Base-by-base conservation (phyloP, 2,329 filamentous ascomycete genomes). In the Aspergillus ustus region DNA sequence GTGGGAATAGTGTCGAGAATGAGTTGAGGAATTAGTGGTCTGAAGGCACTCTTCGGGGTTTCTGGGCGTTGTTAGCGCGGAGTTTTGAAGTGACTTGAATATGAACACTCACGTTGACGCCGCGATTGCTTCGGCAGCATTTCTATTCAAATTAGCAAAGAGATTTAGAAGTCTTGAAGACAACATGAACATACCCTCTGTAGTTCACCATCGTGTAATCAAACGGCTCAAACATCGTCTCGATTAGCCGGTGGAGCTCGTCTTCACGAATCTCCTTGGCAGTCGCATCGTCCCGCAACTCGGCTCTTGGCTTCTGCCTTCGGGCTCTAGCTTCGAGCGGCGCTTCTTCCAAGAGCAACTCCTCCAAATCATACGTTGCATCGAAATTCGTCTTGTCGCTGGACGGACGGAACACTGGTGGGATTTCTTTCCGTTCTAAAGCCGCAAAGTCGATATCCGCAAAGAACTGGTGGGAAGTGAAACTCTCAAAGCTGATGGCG, bases 361-460 rank as follows among this genome's bases (percentile, higher is more conserved):
- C 95, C 74, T 99, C 95, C 54, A 99, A 81, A 76, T 99, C 95
- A 74, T 99, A 98, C 0, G 95, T 99, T 4, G 95, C 95, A 77
- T 99, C 95, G 68, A 99, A 99, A 75, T 99, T 99, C 3, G 95
- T 98, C 84, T 99, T 99, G 52, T 98, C 95, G 59, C 92, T 93
- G 0, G 94, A 97, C 0, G 95, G 95, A 20, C 91, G 86, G 75
- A 99, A 99, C 3, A 98, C 88, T 0, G 95, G 95, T 69, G 93
- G 89, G 49, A 98, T 89, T 72, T 93, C 88, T 75, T 97, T 98
- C 66, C 87, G 84, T 74, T 97, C 92, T 40, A 99, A 79, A 0
- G 89, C 88, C 15, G 87, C 87, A 68, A 99, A 99, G 73, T 98
- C 90, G 67, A 98, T 87, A 2, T 85, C 81, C 45, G 89, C 85